A percentile compares a stretch with the other conserved stretches of the same genome.
Conservation (phyloP, 179 eudicot species). For the Heliamphora pulchella region DNA sequence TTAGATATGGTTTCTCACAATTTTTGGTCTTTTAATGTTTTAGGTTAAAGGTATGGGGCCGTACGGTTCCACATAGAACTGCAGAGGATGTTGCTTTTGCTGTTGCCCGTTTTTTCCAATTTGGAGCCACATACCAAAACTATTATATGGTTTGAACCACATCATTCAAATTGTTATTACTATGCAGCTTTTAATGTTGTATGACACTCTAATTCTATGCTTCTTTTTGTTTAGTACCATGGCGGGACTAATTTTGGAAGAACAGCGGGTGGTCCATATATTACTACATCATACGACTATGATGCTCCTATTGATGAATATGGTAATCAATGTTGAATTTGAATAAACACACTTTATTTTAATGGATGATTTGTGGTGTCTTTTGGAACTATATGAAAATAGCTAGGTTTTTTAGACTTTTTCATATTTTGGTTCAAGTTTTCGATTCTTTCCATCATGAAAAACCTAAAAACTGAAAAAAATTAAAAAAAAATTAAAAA, state of each 20-base stretch:
- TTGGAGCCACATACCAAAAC: slow-evolving; percentile 54
- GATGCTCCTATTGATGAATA: slow-evolving; percentile 87
- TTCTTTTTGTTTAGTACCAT: slow-evolving; percentile 41
- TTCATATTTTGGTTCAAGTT: too few species aligned
- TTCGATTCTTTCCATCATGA: too few species aligned
- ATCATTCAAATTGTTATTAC: too few species aligned
- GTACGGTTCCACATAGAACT: slow-evolving; percentile 45
- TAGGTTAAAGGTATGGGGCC: slow-evolving; percentile 72
- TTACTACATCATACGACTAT: slow-evolving; percentile 66
- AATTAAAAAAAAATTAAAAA: too few species aligned
- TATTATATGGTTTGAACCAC: slow-evolving; percentile 53
- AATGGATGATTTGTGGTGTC: too few species aligned
- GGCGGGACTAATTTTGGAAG: slow-evolving; percentile 92
- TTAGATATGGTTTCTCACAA: too few species aligned
- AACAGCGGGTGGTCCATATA: slow-evolving; percentile 62
- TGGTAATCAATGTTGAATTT: slow-evolving; percentile 29
- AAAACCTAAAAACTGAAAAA: too few species aligned
- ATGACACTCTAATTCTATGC: too few species aligned
- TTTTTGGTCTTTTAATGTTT: not conserved
- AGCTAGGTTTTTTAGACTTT: too few species aligned
- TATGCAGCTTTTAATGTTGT: too few species aligned
- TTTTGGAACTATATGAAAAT: too few species aligned
- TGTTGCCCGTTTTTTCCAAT: slow-evolving; percentile 56
- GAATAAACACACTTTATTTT: too few species aligned
- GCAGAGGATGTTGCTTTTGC: slow-evolving; percentile 70